A percentile compares a stretch with the other conserved stretches of the same genome.
Conservation (phyloP, 1,284 basidiomycete species). For the Mycena citricolor region DNA sequence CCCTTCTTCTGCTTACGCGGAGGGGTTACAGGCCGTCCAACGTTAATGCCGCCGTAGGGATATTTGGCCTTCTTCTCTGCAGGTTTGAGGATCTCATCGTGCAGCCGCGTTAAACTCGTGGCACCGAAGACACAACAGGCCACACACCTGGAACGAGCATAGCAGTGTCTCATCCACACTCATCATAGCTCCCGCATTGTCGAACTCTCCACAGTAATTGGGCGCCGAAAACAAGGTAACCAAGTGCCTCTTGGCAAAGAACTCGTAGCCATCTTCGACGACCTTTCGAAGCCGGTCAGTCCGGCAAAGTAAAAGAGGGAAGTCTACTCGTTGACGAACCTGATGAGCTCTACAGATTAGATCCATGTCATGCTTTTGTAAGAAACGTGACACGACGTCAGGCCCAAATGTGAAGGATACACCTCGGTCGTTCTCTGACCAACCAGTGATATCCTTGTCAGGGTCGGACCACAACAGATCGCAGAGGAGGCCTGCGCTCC, state of each 20-base stretch:
- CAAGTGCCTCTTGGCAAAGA: conserved; percentile 96
- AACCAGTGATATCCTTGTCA: conserved; percentile 98
- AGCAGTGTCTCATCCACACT: conserved; percentile 97
- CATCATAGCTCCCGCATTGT: conserved; percentile 99
- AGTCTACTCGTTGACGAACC: conserved; percentile 45
- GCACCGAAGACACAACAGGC: neutral
- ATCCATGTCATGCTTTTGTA: conserved; percentile 99
- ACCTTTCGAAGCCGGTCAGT: conserved; percentile 58
- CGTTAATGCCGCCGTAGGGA: conserved; percentile 78
- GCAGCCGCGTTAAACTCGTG: no score
- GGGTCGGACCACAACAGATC: conserved; percentile 99
- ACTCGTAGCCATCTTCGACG: conserved; percentile 99
- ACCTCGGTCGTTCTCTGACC: conserved; percentile 99
- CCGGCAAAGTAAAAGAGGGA: conserved; percentile 10
- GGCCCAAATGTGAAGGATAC: conserved; percentile 99
- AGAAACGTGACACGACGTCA: conserved; percentile 95
- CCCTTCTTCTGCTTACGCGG: conserved; percentile 86
- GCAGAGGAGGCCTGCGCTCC: conserved; percentile 76
- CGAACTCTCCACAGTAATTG: conserved; percentile 98
- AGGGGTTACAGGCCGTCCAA: conserved; percentile 77
- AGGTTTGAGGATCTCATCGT: conserved; percentile 88
- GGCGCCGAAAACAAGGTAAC: conserved; percentile 98
- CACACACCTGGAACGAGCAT: conserved; percentile 93
- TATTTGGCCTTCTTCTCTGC: conserved; percentile 99
- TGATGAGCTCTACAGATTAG: conserved; percentile 98